Percentiles rank a stretch among this genome's conserved stretches.
Evolutionary conservation across 805 yeast species (phyloP).

Genomic region (Saccharomycopsis sp.): DNA sequence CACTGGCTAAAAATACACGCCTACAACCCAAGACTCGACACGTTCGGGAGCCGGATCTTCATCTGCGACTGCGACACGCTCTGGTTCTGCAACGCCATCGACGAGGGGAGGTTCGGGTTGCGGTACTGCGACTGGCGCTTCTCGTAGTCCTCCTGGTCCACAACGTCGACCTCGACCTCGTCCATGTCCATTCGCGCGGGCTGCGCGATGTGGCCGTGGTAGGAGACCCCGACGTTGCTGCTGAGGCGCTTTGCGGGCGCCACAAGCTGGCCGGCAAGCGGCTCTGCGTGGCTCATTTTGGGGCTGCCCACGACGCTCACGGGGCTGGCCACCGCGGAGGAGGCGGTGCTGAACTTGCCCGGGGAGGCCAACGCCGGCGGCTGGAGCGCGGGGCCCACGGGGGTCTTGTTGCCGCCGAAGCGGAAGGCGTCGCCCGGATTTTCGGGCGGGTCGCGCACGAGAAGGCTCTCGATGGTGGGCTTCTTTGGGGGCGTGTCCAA

Average conservation of each 20-base stretch:
- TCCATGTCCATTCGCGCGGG: conserved; percentile 6
- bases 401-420: conserved; percentile 2
- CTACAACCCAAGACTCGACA: conserved; percentile 1
- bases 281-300: too few species aligned
- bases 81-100: background rate
- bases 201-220: conserved; percentile 18
- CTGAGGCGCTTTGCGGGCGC: background rate
- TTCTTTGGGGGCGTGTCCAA: conserved; percentile 14
- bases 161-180: background rate
- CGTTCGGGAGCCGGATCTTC: background rate
- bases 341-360: background rate
- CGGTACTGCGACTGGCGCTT: background rate
- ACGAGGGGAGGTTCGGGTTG: background rate
- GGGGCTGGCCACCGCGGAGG: background rate
- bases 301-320: too few species aligned
- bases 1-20: background rate
- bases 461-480: conserved; percentile 17
- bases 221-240: conserved; percentile 18
- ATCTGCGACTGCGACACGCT: background rate
- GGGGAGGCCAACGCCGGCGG: background rate
- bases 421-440: conserved; percentile 6
- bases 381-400: too few species aligned
- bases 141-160: background rate
- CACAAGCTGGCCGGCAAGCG: too few species aligned
- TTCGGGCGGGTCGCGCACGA: conserved; percentile 1